Evolutionary conservation across 257 asterid genomes (phyloP).

Genomic region (Anisodus tanguticus): DNA sequence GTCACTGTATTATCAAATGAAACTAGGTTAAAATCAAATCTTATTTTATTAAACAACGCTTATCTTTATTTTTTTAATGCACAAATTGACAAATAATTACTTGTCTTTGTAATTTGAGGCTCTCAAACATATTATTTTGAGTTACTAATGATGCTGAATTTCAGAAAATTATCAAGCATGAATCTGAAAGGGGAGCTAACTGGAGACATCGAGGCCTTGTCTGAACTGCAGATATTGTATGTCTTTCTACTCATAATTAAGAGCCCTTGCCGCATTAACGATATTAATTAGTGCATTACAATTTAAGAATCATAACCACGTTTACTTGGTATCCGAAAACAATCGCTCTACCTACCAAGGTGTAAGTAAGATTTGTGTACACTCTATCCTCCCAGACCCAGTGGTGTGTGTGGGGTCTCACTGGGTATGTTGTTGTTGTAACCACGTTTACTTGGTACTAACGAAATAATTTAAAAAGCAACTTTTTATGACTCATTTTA

Average conservation of each 20-base stretch:
- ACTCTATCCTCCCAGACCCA: too few species aligned
- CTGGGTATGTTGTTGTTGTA: too few species aligned
- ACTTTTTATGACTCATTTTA: background rate
- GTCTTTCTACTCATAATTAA: conserved; percentile 9
- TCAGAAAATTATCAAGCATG: conserved; percentile 29
- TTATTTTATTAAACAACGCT: background rate
- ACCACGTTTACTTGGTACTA: background rate
- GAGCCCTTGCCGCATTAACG: background rate
- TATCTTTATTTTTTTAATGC: background rate
- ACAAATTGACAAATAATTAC: too few species aligned
- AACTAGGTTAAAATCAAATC: background rate
- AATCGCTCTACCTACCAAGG: too few species aligned
- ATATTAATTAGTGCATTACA: background rate
- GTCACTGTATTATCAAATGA: background rate
- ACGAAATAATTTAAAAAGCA: background rate
- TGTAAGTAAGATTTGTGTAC: too few species aligned
- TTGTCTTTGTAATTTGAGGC: background rate
- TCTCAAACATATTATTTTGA: background rate
- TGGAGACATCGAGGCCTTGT: conserved; percentile 29
- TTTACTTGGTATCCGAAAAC: background rate
- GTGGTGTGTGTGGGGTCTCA: too few species aligned
- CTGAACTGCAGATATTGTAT: conserved; percentile 27
- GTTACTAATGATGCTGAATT: background rate
- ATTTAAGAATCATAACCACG: background rate
- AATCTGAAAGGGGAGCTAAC: conserved; percentile 22